Percentiles rank a stretch among this genome's conserved stretches.
These are phyloP conservation scores for Leptographium wingfieldii DNA, from an alignment of 2,329 filamentous ascomycete genomes.

Conservation along the genomic window DNA sequence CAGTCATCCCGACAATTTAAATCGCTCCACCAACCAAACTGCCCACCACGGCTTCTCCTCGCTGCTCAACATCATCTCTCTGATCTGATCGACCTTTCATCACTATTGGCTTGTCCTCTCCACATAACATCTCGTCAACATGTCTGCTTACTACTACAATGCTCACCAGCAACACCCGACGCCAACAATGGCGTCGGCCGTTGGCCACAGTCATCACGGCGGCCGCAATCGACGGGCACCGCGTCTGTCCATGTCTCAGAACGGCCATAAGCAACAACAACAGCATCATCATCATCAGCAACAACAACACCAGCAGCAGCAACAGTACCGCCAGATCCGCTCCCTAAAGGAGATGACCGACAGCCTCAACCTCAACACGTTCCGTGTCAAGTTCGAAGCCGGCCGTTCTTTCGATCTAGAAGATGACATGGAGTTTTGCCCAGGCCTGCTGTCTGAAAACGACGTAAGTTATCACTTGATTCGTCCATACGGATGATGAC, in stretches of 20 bases:
- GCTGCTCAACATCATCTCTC: slow-evolving; percentile 2
- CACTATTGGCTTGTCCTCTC: slow-evolving; percentile 11
- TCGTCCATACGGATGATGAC: too few species aligned
- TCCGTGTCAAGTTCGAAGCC: slow-evolving; percentile 80
- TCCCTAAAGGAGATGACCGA: slow-evolving; percentile 80
- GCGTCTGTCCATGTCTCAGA: slow-evolving; percentile 67
- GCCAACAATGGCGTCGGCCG: slow-evolving; percentile 37
- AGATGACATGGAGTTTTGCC: slow-evolving; percentile 93
- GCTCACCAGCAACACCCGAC: slow-evolving; percentile 45
- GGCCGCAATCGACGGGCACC: slow-evolving; percentile 77
- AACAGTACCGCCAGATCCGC: slow-evolving; percentile 74
- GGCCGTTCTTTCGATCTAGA: slow-evolving; percentile 90
- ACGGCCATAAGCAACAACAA: slow-evolving; percentile 59
- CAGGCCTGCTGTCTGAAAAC: slow-evolving; percentile 78
- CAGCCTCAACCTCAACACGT: slow-evolving; percentile 60
- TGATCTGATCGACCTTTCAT: not conserved
- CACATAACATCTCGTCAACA: slow-evolving; percentile 16
- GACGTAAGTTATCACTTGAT: slow-evolving; percentile 54
- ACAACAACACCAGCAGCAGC: slow-evolving; percentile 63
- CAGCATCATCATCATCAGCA: slow-evolving; percentile 7
- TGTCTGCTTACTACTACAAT: slow-evolving; percentile 54
- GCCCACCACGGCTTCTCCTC: slow-evolving; percentile 4
- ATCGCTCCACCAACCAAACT: not conserved
- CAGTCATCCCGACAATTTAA: not conserved
- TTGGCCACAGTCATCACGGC: slow-evolving; percentile 67